Evolutionary conservation across 805 yeast species (phyloP).

Genomic region (Ogataea pilisensis): DNA sequence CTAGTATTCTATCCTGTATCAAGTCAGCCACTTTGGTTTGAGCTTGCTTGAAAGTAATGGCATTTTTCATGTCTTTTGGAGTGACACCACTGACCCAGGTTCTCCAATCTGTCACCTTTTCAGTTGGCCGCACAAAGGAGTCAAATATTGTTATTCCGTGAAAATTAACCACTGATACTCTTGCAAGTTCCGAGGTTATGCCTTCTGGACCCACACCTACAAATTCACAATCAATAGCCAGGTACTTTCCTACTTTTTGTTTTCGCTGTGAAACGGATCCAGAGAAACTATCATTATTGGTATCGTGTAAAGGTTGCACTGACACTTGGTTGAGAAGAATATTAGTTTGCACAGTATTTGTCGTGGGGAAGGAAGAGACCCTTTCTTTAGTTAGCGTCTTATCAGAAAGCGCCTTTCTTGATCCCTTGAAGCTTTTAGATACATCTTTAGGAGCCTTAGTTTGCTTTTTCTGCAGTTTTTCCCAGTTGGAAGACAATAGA

Average conservation of each 20-base stretch:
- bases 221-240: conserved; percentile 91
- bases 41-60: conserved; percentile 64
- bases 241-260: conserved; percentile 58
- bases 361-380: too few relatives aligned
- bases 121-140: conserved; percentile 69
- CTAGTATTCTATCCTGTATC: conserved; percentile 52
- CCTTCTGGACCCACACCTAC: conserved; percentile 87
- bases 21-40: conserved; percentile 52
- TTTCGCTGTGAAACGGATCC: conserved; percentile 14
- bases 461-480: conserved; percentile 12
- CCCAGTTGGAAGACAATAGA: conserved; percentile 22
- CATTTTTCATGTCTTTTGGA: conserved; percentile 63
- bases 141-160: conserved; percentile 73
- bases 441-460: conserved; percentile 5
- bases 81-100: conserved; percentile 89
- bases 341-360: too few relatives aligned
- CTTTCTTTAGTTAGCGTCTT: neutral
- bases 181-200: conserved; percentile 64
- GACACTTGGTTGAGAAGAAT: too few relatives aligned
- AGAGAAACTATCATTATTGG: conserved; percentile 4
- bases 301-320: too few relatives aligned
- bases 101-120: conserved; percentile 82
- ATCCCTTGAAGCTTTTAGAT: conserved; percentile 1
- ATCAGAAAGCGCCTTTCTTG: neutral
- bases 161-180: conserved; percentile 84